These are phyloP conservation scores for Lentinula detonsa DNA, from an alignment of 768 basidiomycete species.

Conservation along the genomic window DNA sequence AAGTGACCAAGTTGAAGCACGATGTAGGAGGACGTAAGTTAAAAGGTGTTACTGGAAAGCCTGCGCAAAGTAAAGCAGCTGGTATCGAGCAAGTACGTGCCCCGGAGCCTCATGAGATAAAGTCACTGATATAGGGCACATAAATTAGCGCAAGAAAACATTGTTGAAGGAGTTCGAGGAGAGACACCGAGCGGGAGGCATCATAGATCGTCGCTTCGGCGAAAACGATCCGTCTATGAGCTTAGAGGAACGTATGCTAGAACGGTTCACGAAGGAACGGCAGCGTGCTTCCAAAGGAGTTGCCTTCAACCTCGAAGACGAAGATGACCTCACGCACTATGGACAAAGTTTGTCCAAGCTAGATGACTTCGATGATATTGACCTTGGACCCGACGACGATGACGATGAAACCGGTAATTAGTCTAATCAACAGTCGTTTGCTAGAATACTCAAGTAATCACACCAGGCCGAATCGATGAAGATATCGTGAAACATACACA, in stretches of 20 bases:
- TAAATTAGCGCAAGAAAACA: slow-evolving; percentile 72
- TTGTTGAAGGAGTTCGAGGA: slow-evolving; percentile 85
- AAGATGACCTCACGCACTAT: slow-evolving; percentile 88
- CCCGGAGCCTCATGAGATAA: neutral
- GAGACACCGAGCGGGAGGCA: slow-evolving; percentile 77
- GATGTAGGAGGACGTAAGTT: slow-evolving; percentile 86
- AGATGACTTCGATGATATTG: slow-evolving; percentile 64
- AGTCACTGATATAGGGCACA: neutral
- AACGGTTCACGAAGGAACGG: slow-evolving; percentile 89
- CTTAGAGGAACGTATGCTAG: slow-evolving; percentile 95
- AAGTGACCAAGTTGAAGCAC: slow-evolving; percentile 88
- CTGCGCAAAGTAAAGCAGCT: slow-evolving; percentile 84
- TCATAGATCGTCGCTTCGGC: slow-evolving; percentile 93
- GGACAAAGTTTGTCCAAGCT: slow-evolving; percentile 81
- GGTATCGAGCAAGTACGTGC: slow-evolving; percentile 78
- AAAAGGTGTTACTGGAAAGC: slow-evolving; percentile 77
- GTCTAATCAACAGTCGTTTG: neutral
- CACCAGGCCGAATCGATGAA: slow-evolving; percentile 59
- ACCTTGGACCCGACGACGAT: slow-evolving; percentile 55
- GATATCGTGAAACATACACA: slow-evolving; percentile 64
- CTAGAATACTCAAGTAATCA: neutral
- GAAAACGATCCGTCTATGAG: slow-evolving; percentile 90
- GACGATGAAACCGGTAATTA: slow-evolving; percentile 40
- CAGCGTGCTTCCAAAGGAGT: slow-evolving; percentile 71
- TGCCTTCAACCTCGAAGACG: slow-evolving; percentile 87